phyloP scores from a whole-genome alignment of 352 stramenopile genomes.

The Globisporangium acanthophoron region DNA sequence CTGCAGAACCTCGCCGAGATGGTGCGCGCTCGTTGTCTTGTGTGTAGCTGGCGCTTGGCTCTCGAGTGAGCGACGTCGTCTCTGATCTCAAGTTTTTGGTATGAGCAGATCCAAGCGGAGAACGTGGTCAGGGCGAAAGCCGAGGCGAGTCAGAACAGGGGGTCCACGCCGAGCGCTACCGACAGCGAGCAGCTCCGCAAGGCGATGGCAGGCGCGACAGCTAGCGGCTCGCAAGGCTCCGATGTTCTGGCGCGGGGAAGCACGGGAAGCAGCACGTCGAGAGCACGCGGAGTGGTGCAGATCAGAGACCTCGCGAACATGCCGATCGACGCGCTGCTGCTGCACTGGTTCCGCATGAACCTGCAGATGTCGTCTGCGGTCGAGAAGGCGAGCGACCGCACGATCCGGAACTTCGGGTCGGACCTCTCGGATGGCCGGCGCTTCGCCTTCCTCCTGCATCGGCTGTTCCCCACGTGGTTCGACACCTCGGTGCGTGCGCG shows the following conservation, averaged over 20 bases:
- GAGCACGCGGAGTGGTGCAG: conserved; percentile 24
- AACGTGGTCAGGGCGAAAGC: conserved; percentile 49
- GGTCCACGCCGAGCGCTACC: not conserved
- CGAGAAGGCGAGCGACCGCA: conserved; percentile 60
- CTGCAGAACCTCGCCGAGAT: conserved; percentile 57
- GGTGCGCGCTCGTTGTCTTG: conserved; percentile 15
- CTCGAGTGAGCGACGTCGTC: not conserved
- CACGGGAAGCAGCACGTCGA: conserved; percentile 10
- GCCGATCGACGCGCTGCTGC: conserved; percentile 64
- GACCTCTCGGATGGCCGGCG: conserved; percentile 61
- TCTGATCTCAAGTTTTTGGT: too few species aligned
- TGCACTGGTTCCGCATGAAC: conserved; percentile 77
- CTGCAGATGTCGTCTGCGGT: conserved; percentile 53
- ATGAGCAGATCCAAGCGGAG: conserved; percentile 39
- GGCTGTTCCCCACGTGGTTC: conserved; percentile 69
- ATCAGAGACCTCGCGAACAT: conserved; percentile 63
- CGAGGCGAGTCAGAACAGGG: conserved; percentile 10
- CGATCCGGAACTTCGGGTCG: conserved; percentile 74
- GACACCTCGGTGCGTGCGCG: conserved; percentile 34
- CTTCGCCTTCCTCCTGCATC: conserved; percentile 68
- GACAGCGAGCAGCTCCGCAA: not conserved
- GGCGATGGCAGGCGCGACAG: not conserved
- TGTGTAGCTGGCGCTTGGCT: not conserved
- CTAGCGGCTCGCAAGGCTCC: not conserved
- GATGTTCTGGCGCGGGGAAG: not conserved